These are phyloP conservation scores for Syncephalastrum monosporum DNA, from an alignment of 371 early-diverging fungal species.

Conservation along the genomic window DNA sequence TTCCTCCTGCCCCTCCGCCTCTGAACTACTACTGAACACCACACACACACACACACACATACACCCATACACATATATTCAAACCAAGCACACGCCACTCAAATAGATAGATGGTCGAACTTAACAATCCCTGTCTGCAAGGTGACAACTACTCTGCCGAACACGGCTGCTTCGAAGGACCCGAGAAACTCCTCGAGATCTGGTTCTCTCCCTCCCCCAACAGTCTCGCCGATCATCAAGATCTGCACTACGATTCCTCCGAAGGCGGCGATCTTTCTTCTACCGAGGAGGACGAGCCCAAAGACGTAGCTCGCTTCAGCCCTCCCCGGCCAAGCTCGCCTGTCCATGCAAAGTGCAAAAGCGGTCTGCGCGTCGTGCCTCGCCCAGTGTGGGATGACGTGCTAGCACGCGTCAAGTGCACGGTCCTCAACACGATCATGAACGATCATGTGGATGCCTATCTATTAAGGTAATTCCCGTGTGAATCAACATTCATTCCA, in stretches of 20 bases:
- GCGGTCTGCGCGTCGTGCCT: slow-evolving; percentile 77
- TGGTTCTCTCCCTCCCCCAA: slow-evolving; percentile 50
- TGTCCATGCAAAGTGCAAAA: slow-evolving; percentile 4
- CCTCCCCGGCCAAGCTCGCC: slow-evolving; percentile 18
- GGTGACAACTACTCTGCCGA: slow-evolving; percentile 48
- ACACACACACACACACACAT: not conserved
- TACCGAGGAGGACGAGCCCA: slow-evolving; percentile 24
- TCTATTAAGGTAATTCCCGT: slow-evolving; percentile 67
- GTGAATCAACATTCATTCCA: not conserved
- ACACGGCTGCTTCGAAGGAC: slow-evolving; percentile 80
- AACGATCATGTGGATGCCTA: slow-evolving; percentile 86
- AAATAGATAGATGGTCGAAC: slow-evolving; percentile 20
- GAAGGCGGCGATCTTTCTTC: slow-evolving; percentile 17
- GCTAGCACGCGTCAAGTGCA: slow-evolving; percentile 90
- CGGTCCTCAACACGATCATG: slow-evolving; percentile 79
- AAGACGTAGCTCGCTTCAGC: slow-evolving; percentile 32
- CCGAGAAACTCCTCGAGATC: slow-evolving; percentile 94
- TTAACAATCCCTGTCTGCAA: slow-evolving; percentile 9
- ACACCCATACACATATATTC: not conserved
- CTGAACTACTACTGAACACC: slow-evolving; percentile 5
- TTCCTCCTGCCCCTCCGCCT: slow-evolving; percentile 18
- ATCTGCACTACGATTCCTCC: slow-evolving; percentile 27
- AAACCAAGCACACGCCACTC: slow-evolving; percentile 1
- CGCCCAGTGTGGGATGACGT: slow-evolving; percentile 84
- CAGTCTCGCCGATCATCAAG: slow-evolving; percentile 37